Evolutionary conservation across 495 filamentous ascomycete genomes (phyloP).

Genomic region (Polyplosphaeria fusca): DNA sequence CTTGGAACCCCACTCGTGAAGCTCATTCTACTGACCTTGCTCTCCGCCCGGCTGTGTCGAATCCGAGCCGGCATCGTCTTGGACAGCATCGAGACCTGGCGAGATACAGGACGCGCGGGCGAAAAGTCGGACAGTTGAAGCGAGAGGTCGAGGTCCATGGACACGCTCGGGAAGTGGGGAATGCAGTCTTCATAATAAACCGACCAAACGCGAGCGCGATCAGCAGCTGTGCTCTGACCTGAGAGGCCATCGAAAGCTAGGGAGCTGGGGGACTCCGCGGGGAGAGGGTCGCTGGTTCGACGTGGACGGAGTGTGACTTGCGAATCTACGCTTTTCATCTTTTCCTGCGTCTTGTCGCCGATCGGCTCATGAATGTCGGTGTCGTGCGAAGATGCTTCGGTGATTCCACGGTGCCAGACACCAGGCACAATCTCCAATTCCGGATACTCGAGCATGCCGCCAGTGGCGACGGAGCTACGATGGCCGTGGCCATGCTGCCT

Average conservation of each 20-base stretch:
- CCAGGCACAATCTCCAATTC: conserved; percentile 35
- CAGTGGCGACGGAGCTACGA: conserved; percentile 22
- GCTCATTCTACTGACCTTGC: conserved; percentile 4
- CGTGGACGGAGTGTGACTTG: conserved; percentile 11
- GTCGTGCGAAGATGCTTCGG: not conserved
- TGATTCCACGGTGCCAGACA: conserved; percentile 11
- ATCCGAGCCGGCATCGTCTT: conserved; percentile 7
- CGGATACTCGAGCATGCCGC: conserved; percentile 29
- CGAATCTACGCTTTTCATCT: conserved; percentile 4
- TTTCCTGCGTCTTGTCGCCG: not conserved
- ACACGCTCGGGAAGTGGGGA: conserved; percentile 14
- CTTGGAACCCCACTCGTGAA: not conserved
- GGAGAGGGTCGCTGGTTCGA: not conserved
- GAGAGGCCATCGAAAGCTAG: conserved; percentile 5
- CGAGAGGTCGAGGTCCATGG: not conserved
- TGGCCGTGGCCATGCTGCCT: conserved; percentile 30
- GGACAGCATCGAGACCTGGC: not conserved
- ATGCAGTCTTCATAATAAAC: conserved; percentile 28
- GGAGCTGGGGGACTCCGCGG: not conserved
- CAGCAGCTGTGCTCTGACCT: not conserved
- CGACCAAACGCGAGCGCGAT: conserved; percentile 18
- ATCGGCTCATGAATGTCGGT: not conserved
- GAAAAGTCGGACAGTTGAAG: not conserved
- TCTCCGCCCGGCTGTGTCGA: conserved; percentile 3
- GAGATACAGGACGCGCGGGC: not conserved